A percentile compares a stretch with the other conserved stretches of the same genome.
These are phyloP conservation scores for Eucalyptus cloeziana DNA, from an alignment of 345 rosid species.

Conservation along the genomic window DNA sequence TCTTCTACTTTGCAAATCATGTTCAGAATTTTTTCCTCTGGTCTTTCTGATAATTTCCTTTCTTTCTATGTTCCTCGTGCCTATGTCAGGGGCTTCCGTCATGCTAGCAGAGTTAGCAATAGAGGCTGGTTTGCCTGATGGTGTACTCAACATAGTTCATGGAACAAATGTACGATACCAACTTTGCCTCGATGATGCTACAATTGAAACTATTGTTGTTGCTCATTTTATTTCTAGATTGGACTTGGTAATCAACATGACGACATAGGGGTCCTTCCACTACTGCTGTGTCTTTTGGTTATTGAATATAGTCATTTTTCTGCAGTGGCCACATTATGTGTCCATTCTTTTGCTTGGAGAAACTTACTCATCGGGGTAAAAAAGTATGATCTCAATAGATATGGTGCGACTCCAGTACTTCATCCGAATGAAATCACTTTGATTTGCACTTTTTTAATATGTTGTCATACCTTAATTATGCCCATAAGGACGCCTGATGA, in stretches of 20 bases:
- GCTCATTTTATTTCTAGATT: not conserved
- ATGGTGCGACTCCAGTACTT: not conserved
- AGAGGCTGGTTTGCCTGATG: constrained; percentile 94
- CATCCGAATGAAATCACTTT: not conserved
- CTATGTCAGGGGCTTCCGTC: constrained; percentile 71
- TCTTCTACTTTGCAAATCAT: not conserved
- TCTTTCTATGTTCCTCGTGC: not conserved
- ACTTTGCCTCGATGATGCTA: not conserved
- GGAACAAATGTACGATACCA: constrained; percentile 65
- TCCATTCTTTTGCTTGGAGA: not conserved
- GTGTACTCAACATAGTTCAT: constrained; percentile 85
- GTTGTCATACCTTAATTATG: not conserved
- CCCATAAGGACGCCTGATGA: not conserved
- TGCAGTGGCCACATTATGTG: not conserved
- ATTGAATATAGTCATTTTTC: not conserved
- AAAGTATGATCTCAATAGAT: not conserved
- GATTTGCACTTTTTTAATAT: not conserved
- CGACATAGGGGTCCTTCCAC: not conserved
- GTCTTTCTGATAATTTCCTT: not conserved
- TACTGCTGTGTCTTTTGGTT: not conserved
- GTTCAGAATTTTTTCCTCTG: not conserved
- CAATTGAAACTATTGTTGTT: not conserved
- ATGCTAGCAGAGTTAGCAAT: constrained; percentile 87
- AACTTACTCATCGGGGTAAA: not conserved
- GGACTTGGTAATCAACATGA: not conserved